Evolutionary conservation across 257 asterid genomes (phyloP), one percentile per base, ranked within the genome.

Genomic region (Hygrophila difformis): DNA sequence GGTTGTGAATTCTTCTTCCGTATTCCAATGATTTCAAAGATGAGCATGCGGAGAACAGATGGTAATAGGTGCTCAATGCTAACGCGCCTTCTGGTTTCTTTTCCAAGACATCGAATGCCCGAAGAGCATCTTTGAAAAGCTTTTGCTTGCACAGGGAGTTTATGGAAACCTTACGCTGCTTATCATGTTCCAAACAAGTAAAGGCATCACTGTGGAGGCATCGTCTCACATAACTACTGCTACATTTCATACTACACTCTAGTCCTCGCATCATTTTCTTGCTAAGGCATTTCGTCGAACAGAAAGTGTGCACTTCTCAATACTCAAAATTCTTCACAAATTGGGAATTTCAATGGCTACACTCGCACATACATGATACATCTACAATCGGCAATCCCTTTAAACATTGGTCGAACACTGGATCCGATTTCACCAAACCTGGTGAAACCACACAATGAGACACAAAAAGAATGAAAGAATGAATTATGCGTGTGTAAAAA

Each of bases 141-240:
- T 73, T 84, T 48, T 62, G 78, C 74, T 66, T 75, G 74, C 78
- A 81, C 42, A 77, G 60, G 21, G 77, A 71, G 53, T 65, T 65
- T 55, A 81, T 57, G 59, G 60, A 57, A 53, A 64, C 68, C 22
- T 69, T 70, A 57, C 72, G 51, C 8, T 77, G 53, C 11, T 69
- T 71, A 5, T 59, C 77, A 36, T 59, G 62, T 16, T 40, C 53
- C 50, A 65, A 65, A 31, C 5, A 38, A 29, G 71, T 17, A 48
- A 12, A 4, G 0, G 51, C 54, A 19, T 43, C 33, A n/a, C 31
- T 49, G 13, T 53, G 66, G 16, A 63, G 50, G 41, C 73, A 39
- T 0, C 47, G 62, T 51, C 15, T 47, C 54, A 40, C 44, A 51
- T 39, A 18, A 39, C 20, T 16, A 60, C 18, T 15, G 20, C 58